Conservation (phyloP, 2,329 filamentous ascomycete genomes). For the Cytospora schulzeri region DNA sequence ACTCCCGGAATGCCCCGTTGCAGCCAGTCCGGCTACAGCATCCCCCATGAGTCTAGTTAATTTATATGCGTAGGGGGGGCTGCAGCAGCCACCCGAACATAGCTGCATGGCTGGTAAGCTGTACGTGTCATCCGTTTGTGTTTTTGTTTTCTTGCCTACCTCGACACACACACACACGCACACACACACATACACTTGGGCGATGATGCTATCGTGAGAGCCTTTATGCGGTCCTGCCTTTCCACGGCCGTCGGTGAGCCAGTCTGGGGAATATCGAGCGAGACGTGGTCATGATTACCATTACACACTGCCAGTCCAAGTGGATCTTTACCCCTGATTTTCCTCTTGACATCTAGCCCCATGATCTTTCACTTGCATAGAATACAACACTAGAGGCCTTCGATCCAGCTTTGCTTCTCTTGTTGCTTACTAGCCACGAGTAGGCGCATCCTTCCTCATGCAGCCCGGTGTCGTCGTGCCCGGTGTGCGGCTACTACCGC, state of each 20-base stretch:
- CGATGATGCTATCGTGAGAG: conserved; percentile 25
- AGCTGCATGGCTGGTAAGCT: too few relatives aligned
- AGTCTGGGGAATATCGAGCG: not conserved
- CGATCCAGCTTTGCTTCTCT: not conserved
- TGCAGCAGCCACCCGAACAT: not conserved
- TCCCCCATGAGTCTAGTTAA: conserved; percentile 8
- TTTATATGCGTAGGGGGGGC: not conserved
- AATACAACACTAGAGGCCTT: not conserved
- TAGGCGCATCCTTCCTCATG: not conserved
- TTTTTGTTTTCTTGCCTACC: not conserved
- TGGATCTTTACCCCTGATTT: conserved; percentile 1
- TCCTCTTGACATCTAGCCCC: not conserved
- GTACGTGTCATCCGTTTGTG: not conserved
- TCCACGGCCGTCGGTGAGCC: conserved; percentile 1
- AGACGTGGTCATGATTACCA: not conserved
- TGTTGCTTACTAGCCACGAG: too few relatives aligned
- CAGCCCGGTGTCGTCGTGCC: not conserved
- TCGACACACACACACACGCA: too few relatives aligned
- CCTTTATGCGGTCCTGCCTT: conserved; percentile 6
- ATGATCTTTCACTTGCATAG: conserved; percentile 1
- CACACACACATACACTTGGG: not conserved
- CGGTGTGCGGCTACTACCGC: not conserved
- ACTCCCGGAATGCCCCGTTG: not conserved
- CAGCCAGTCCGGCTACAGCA: conserved; percentile 5
- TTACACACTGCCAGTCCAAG: conserved; percentile 5